A percentile compares a stretch with the other conserved stretches of the same genome.
These are phyloP conservation scores for Agaricus blazei DNA, from an alignment of 768 basidiomycete genomes.

Conservation along the genomic window DNA sequence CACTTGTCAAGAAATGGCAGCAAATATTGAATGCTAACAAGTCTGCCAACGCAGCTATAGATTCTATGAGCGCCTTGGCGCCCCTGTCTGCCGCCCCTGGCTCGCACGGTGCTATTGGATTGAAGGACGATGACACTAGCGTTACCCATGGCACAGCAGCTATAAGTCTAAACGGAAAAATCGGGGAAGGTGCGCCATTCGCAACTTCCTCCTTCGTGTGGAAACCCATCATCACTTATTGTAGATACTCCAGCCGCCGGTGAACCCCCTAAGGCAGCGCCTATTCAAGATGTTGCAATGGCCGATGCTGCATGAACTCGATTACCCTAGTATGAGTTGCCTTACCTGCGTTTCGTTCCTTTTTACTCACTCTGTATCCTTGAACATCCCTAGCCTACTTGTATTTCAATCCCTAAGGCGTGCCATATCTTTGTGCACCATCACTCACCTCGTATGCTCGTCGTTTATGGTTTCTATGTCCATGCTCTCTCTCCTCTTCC, in stretches of 20 bases:
- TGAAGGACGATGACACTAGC: conserved; percentile 13
- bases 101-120: conserved; percentile 5
- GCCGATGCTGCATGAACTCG: too few species aligned
- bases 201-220: neutral
- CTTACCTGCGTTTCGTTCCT: too few species aligned
- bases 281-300: too few species aligned
- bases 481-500: neutral
- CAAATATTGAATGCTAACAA: conserved; percentile 41
- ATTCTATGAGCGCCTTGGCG: conserved; percentile 6
- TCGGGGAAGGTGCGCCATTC: conserved; percentile 11
- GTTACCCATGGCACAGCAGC: conserved; percentile 25
- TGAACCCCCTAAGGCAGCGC: neutral
- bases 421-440: too few species aligned
- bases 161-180: conserved; percentile 30
- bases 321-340: too few species aligned
- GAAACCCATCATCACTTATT: neutral
- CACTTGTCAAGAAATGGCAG: conserved; percentile 69
- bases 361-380: too few species aligned
- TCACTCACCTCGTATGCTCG: too few species aligned
- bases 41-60: conserved; percentile 9
- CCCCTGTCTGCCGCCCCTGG: conserved; percentile 9
- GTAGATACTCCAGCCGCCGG: neutral
- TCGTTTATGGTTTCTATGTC: too few species aligned
- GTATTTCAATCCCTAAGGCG: too few species aligned
- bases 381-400: too few species aligned